Base-by-base conservation (phyloP, 352 stramenopile genomes). In the Aphanomyces astaci region DNA sequence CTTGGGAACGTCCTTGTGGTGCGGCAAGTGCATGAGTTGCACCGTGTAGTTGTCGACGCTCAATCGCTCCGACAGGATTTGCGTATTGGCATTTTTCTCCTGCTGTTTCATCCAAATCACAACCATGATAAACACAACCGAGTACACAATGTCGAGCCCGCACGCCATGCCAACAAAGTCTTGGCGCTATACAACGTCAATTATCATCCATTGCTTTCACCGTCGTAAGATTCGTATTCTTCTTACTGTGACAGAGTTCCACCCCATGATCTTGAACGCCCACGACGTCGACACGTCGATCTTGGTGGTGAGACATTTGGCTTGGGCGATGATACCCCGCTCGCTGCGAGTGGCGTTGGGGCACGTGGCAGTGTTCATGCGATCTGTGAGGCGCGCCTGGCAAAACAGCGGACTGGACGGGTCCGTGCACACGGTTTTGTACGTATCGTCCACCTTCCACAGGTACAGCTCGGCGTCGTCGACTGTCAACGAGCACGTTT, bases 21-120 rank as follows among this genome's bases (percentile, higher is more conserved):
- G 31, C 1, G 85, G 85, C 15, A 93, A 56, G 54, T 83, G 79
- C 46, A 86, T 72, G 45, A 93, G 78, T 52, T 92, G 85, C 1
- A 92, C 85, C 0, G 85, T 92, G 72, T 92, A 93, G 60, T 93
- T 80, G 36, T 81, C 70, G 24, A 77, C 85, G 43, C 85, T 89
- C 70, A 90, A 77, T 56, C 90, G 81, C 53, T 82, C 71, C 22
- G 84, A 77, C 9, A 71, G 76, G 56, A 89, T 90, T 27, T 72
- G 78, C 19, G 74, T 73, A 7, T 86, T 78, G 13, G 80, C 79
- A 63, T 84, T 77, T 31, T 78, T 86, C 64, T 93, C 83, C 59
- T 93, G 89, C 3, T 66, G 62, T 49, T 83, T 83, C 68, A 92
- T 78, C 85, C 85, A 93, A 45, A 87, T 57, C 27, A 93, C 76